A percentile compares a stretch with the other conserved stretches of the same genome.
These are phyloP conservation scores for Chrysoporthe deuterocubensis DNA, from an alignment of 2,329 filamentous ascomycete genomes.

Conservation along the genomic window DNA sequence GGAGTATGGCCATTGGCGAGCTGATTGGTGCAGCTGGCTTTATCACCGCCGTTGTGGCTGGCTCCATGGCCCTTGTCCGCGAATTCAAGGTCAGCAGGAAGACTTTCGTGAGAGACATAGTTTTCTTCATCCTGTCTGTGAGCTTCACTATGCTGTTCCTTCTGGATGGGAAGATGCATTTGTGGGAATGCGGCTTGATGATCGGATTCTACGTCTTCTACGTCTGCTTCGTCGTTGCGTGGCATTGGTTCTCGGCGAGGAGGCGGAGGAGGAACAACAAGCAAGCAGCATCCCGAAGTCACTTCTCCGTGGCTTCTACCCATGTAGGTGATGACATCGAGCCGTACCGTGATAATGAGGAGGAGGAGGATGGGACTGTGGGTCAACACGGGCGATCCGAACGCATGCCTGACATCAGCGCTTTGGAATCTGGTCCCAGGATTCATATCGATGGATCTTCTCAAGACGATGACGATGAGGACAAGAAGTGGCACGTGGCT, in stretches of 20 bases:
- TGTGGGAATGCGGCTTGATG: conserved; percentile 93
- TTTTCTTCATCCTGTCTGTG: conserved; percentile 88
- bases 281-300: conserved; percentile 73
- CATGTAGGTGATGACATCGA: conserved; percentile 59
- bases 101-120: conserved; percentile 88
- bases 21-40: conserved; percentile 93
- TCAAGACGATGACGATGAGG: conserved; percentile 47
- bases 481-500: conserved; percentile 66
- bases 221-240: conserved; percentile 82
- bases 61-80: conserved; percentile 94
- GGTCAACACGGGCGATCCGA: conserved; percentile 35
- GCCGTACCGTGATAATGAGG: conserved; percentile 67
- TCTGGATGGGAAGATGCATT: conserved; percentile 77
- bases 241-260: conserved; percentile 84
- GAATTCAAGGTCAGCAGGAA: conserved; percentile 90
- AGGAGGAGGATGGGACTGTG: conserved; percentile 54
- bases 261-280: conserved; percentile 63
- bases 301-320: conserved; percentile 66
- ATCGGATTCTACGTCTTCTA: conserved; percentile 91
- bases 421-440: conserved; percentile 36
- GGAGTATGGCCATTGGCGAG: conserved; percentile 95
- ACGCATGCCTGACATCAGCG: conserved; percentile 32
- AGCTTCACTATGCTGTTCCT: conserved; percentile 87
- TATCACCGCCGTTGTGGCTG: conserved; percentile 94
- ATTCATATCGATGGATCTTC: conserved; percentile 50